Evolutionary conservation across 176 grass and related monocot species (phyloP), one percentile per base, ranked within the genome.

Genomic region (Aechmea fasciata): DNA sequence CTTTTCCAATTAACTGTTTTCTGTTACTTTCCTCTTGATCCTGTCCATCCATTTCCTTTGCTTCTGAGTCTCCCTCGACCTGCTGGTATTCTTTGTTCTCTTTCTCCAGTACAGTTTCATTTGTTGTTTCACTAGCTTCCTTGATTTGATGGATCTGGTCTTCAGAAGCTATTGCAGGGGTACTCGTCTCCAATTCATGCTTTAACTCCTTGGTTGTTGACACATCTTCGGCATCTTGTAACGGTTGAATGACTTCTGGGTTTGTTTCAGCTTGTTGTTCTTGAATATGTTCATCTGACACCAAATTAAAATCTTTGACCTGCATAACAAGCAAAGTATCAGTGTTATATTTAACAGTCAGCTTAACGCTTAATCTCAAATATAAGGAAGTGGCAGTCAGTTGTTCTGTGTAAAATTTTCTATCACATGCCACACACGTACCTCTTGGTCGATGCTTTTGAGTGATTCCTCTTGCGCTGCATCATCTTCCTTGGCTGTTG

Each of bases 131-230:
- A 55, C 63, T 68, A 33, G 13, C 61, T 76, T 68, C 22, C 15
- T 57, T 19, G 67, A 22, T 63, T 66, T 80, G 50, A 47, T 80
- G 54, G 11, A 66, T 49, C 54, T 80, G 57, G 17, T 63, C 62
- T 67, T 67, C 70, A 67, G 47, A 22, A 62, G 28, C 48, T 63
- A 78, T 22, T 50, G 25, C 13, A 63, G 10, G 17, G 15, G 54
- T 67, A 71, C 11, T 8, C 55, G 0, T 62, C 28, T 63, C 41
- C 41, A 61, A 50, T 11, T 78, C 14, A 18, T 49, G 9, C 9
- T 48, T 67, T 47, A 67, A 67, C 28, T 10, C 9, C 48, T 47
- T 48, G 14, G 48, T 3, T n/a, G 65, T 3, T 19, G 48, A 49
- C 17, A 33, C 7, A 67, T 67, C 65, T 47, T 67, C 65, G 6